Evolutionary conservation across 768 basidiomycete species (phyloP).

Genomic region (Mycena polygramma): DNA sequence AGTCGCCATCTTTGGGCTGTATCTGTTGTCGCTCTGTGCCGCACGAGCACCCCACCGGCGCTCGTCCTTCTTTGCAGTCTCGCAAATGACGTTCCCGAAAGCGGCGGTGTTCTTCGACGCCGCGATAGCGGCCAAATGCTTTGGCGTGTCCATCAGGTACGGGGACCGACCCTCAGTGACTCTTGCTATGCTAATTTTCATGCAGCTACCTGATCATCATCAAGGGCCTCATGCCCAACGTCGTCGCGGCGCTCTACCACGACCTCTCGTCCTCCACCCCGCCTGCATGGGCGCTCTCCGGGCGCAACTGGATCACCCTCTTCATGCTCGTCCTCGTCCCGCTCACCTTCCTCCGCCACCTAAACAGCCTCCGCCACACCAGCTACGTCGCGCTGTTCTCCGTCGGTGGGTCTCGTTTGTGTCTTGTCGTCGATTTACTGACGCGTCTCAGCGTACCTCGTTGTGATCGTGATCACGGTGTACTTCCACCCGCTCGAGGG

Average conservation of each 20-base stretch:
- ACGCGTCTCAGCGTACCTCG: constrained; percentile 71
- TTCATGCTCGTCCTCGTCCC: constrained; percentile 85
- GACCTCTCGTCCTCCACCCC: constrained; percentile 78
- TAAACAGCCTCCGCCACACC: constrained; percentile 91
- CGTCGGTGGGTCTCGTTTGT: constrained; percentile 75
- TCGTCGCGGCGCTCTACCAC: constrained; percentile 86
- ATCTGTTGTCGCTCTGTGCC: constrained; percentile 89
- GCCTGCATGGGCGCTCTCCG: constrained; percentile 81
- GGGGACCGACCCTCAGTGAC: constrained; percentile 34
- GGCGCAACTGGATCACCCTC: constrained; percentile 86
- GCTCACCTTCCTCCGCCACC: constrained; percentile 82
- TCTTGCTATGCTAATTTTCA: constrained; percentile 8
- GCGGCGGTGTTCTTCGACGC: constrained; percentile 92
- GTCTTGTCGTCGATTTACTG: constrained; percentile 2
- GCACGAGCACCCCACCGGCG: constrained; percentile 78
- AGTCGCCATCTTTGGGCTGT: constrained; percentile 87
- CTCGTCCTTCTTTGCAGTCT: constrained; percentile 86
- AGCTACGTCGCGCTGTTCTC: constrained; percentile 94
- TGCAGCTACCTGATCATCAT: constrained; percentile 91
- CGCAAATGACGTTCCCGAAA: constrained; percentile 89
- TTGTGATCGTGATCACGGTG: constrained; percentile 83
- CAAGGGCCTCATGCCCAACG: constrained; percentile 94
- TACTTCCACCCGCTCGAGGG: constrained; percentile 82
- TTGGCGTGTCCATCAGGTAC: constrained; percentile 94
- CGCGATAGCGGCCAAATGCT: constrained; percentile 96